phyloP scores from a whole-genome alignment of 2,329 filamentous ascomycete species.

The Pseudogymnoascus sp. region DNA sequence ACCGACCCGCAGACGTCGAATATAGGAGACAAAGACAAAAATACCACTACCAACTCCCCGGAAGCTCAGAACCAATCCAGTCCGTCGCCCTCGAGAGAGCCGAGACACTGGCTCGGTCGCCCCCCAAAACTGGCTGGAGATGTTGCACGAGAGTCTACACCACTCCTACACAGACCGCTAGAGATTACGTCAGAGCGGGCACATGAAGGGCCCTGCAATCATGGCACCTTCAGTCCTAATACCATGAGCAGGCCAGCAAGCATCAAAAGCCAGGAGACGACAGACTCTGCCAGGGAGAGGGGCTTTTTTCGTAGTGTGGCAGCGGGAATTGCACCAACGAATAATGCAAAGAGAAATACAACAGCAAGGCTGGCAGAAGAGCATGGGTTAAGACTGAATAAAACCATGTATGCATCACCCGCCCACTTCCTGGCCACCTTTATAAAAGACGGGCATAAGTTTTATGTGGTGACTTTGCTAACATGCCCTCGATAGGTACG shows the following conservation, averaged over 20 bases:
- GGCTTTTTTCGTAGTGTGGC: constrained; percentile 17
- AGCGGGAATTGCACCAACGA: constrained; percentile 14
- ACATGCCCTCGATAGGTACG: constrained; percentile 51
- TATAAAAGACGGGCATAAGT: background rate
- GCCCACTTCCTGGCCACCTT: background rate
- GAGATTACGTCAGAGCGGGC: constrained; percentile 21
- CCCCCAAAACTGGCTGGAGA: background rate
- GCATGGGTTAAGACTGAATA: constrained; percentile 22
- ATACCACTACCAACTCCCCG: background rate
- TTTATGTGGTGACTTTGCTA: constrained; percentile 13
- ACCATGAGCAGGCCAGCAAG: constrained; percentile 24
- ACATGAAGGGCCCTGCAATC: constrained; percentile 46
- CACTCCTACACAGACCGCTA: constrained; percentile 39
- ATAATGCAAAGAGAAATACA: constrained; percentile 21
- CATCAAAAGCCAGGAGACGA: constrained; percentile 18
- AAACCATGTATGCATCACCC: constrained; percentile 56
- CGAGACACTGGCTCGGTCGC: constrained; percentile 2
- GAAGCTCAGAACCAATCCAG: background rate
- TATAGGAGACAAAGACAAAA: background rate
- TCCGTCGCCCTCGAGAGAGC: background rate
- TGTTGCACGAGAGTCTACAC: constrained; percentile 41
- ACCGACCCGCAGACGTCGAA: background rate
- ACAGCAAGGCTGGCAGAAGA: constrained; percentile 21
- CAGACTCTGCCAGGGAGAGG: constrained; percentile 17
- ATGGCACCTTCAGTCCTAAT: constrained; percentile 71